Evolutionary conservation across 495 filamentous ascomycete genomes (phyloP), one percentile per base, ranked within the genome.

Genomic region (Trichoderma gamsii): DNA sequence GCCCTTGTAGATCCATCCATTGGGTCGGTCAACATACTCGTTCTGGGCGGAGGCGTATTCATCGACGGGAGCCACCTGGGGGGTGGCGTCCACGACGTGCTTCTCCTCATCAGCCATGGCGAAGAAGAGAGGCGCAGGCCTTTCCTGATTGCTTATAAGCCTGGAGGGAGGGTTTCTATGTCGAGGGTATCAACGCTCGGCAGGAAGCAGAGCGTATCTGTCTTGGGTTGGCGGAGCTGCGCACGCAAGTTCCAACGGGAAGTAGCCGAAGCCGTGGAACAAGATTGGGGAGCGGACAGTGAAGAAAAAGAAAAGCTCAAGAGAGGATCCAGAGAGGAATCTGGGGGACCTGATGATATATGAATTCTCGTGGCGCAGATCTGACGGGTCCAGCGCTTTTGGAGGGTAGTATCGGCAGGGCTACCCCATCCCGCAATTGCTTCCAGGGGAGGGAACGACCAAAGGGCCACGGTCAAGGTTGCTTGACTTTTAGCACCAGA

Each of bases 1-100:
- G 49, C 84, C 84, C 74, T 86, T 87, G 81, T 92, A 92, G 80
- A 88, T 91, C 88, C 89, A 91, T 65, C 80, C 80, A 9, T 69
- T n/a, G 2, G 81, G 81, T 3, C 80, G 78, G 41, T 68, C 27
- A 16, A 64, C 25, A 38, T 27, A 43, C 25, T 59, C 66, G 27
- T 32, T 32, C 56, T 61, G 56, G 27, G 56, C 56, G 27, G 21
- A 23, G 0, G 56, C 56, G 6, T 61, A 61, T 4, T 23, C 27
- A 12, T 61, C 56, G 23, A 61, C 56, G 56, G 56, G 56, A 25
- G 27, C 56, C 9, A 61, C 56, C 23, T 61, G 23, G 2, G 23
- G 56, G n/a, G 23, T 25, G 1, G 23, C 9, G 1, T 61, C 56
- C 56, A 12, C 23, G 23, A 21, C 56, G 56, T 61, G 56, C 56